These are phyloP conservation scores for Pichia scutulata DNA, from an alignment of 805 yeast genomes.

Conservation along the genomic window DNA sequence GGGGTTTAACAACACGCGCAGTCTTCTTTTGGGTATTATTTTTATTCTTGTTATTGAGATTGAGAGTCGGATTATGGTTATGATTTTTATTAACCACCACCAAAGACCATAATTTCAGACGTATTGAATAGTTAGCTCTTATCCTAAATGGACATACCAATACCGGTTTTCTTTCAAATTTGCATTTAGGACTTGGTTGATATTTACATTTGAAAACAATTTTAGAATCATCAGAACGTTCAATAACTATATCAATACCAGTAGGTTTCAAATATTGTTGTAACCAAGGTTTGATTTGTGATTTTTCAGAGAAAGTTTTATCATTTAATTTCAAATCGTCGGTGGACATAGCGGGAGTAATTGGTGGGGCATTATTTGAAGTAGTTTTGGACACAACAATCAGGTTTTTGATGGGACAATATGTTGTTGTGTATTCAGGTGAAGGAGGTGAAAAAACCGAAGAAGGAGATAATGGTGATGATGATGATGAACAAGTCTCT, in stretches of 20 bases:
- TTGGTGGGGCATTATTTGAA: not conserved
- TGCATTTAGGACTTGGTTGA: not conserved
- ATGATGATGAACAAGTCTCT: not conserved
- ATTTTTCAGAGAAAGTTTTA: constrained; percentile 32
- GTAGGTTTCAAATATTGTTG: constrained; percentile 38
- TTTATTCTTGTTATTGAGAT: no score
- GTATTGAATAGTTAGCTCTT: constrained; percentile 51
- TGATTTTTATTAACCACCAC: constrained; percentile 55
- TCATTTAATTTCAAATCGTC: constrained; percentile 13
- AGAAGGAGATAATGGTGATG: not conserved
- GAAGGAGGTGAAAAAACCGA: not conserved
- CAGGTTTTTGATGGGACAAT: constrained; percentile 2
- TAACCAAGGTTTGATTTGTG: constrained; percentile 57
- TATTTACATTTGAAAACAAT: constrained; percentile 57
- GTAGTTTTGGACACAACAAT: not conserved
- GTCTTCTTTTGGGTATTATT: not conserved
- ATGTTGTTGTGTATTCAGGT: not conserved
- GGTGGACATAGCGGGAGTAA: not conserved
- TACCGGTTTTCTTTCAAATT: not conserved
- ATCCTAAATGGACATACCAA: constrained; percentile 55
- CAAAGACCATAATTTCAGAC: constrained; percentile 49
- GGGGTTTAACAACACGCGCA: not conserved
- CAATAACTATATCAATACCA: constrained; percentile 52
- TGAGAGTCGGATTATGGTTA: no score
- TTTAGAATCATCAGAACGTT: constrained; percentile 52